Percentiles rank a stretch among this genome's conserved stretches.
phyloP scores from a whole-genome alignment of 2,329 filamentous ascomycete species.

The Neopestalotiopsis sp. region DNA sequence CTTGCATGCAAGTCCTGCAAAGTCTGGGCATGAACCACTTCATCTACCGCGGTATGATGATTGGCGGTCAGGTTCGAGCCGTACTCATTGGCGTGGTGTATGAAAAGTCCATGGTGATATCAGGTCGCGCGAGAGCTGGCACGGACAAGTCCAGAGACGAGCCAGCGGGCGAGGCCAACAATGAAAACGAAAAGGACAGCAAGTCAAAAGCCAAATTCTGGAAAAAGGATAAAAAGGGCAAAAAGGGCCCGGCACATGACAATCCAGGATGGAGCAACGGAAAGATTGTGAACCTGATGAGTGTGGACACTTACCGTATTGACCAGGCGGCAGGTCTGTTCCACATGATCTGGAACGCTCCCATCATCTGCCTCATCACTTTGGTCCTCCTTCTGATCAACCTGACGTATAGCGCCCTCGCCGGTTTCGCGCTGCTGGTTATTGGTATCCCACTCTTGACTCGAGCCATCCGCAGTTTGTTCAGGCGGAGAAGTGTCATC shows the following conservation, averaged over 20 bases:
- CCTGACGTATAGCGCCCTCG: conserved; percentile 85
- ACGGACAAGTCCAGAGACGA: conserved; percentile 51
- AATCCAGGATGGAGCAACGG: conserved; percentile 91
- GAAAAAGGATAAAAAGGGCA: conserved; percentile 42
- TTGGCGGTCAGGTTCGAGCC: conserved; percentile 82
- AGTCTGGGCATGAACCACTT: conserved; percentile 87
- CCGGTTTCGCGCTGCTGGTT: conserved; percentile 83
- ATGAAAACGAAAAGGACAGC: conserved; percentile 47
- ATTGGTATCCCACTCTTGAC: conserved; percentile 80
- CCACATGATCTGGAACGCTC: conserved; percentile 89
- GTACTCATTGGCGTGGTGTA: conserved; percentile 87
- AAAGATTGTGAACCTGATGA: conserved; percentile 91
- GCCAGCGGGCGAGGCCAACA: conserved; percentile 48
- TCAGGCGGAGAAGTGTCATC: conserved; percentile 76
- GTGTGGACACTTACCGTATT: conserved; percentile 90
- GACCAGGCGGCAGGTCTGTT: conserved; percentile 89
- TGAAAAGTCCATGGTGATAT: conserved; percentile 89
- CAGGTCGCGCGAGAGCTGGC: conserved; percentile 85
- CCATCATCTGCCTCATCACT: conserved; percentile 78
- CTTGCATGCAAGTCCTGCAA: conserved; percentile 82
- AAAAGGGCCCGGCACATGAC: conserved; percentile 54
- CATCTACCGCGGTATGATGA: conserved; percentile 89
- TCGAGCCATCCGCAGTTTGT: conserved; percentile 76
- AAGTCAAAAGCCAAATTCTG: conserved; percentile 41
- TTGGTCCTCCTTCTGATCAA: conserved; percentile 84